Conservation (phyloP, 1,139 yeast genomes). For the Debaryomyces psychrophilus region DNA sequence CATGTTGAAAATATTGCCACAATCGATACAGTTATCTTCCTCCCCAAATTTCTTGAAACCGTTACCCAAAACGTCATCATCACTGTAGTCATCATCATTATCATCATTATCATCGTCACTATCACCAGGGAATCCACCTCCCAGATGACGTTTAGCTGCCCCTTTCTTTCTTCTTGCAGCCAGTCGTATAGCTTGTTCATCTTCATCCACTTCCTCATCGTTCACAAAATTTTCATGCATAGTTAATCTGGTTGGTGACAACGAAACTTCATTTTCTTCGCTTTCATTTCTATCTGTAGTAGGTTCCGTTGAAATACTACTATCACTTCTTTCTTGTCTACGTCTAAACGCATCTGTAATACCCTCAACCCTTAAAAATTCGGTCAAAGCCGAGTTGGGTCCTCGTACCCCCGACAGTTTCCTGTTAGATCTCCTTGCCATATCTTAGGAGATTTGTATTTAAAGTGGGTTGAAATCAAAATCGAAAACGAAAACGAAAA, state of each 20-base stretch:
- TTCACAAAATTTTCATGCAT: background rate
- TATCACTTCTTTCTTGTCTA: slow-evolving; percentile 19
- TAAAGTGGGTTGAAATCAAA: background rate
- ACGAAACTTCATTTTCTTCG: slow-evolving; percentile 34
- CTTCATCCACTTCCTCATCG: slow-evolving; percentile 30
- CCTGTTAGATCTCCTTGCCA: slow-evolving; percentile 28
- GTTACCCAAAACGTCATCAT: slow-evolving; percentile 27
- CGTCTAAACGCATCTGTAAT: slow-evolving; percentile 80
- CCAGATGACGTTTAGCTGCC: slow-evolving; percentile 33
- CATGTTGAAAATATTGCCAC: slow-evolving; percentile 58
- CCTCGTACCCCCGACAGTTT: slow-evolving; percentile 58
- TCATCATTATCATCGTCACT: slow-evolving; percentile 32
- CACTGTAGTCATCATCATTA: slow-evolving; percentile 31
- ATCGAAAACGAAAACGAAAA: background rate
- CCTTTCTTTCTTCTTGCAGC: slow-evolving; percentile 45
- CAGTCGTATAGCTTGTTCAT: slow-evolving; percentile 36
- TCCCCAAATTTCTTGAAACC: slow-evolving; percentile 47
- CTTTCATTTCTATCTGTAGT: slow-evolving; percentile 17
- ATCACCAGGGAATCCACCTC: slow-evolving; percentile 20
- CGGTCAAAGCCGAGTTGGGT: slow-evolving; percentile 79
- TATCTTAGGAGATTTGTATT: slow-evolving; percentile 10
- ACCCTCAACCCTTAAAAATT: slow-evolving; percentile 77
- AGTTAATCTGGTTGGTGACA: background rate
- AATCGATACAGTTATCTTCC: slow-evolving; percentile 57
- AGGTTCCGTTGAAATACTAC: slow-evolving; percentile 14